phyloP scores from a whole-genome alignment of 306 rosid genomes.

The Malus domestica region DNA sequence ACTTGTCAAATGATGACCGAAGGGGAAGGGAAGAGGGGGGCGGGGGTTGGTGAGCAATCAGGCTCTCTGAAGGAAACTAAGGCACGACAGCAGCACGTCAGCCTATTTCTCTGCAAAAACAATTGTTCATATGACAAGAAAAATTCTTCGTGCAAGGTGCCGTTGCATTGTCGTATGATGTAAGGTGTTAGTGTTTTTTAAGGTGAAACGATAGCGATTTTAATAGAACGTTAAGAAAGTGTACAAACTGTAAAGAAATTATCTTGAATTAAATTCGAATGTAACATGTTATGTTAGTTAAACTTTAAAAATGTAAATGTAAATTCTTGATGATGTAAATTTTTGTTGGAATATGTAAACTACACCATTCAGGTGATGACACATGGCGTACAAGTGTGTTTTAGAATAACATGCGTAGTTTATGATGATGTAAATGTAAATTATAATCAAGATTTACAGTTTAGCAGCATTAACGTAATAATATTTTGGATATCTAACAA shows the following conservation, averaged over 20 bases:
- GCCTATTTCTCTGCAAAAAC: not conserved
- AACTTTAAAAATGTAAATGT: not conserved
- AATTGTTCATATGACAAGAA: not conserved
- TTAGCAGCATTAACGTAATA: not conserved
- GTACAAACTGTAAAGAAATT: not conserved
- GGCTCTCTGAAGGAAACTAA: not conserved
- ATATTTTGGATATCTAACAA: not conserved
- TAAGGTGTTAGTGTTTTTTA: no score
- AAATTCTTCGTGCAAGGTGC: not conserved
- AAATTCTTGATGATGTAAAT: not conserved
- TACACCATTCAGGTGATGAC: slow-evolving; percentile 15
- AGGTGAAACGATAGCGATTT: no score
- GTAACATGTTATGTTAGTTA: not conserved
- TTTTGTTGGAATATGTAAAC: not conserved
- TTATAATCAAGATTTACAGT: not conserved
- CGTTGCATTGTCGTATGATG: not conserved
- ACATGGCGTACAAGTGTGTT: slow-evolving; percentile 22
- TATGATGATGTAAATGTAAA: not conserved
- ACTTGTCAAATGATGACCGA: slow-evolving; percentile 15
- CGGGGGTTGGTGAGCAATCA: slow-evolving; percentile 21
- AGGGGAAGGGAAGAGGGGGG: not conserved
- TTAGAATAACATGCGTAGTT: not conserved
- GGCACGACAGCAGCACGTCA: slow-evolving; percentile 32
- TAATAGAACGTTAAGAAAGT: no score
- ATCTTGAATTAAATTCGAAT: no score